These are phyloP conservation scores for Wickerhamomyces alni DNA, from an alignment of 805 yeast genomes.

Conservation along the genomic window DNA sequence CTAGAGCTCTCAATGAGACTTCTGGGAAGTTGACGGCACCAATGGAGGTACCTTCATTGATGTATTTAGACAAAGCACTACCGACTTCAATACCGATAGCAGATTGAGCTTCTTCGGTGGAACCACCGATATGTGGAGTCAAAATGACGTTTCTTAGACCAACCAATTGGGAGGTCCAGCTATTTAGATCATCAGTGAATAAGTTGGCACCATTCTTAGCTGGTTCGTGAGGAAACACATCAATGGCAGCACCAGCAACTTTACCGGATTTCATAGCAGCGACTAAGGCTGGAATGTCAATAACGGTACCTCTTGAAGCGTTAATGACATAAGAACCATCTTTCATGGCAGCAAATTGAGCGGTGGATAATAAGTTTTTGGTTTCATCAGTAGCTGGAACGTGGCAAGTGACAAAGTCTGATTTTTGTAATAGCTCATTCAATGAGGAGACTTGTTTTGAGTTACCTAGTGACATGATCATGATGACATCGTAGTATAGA, in stretches of 20 bases:
- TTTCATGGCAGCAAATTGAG: conserved; percentile 94
- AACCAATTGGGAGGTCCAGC: conserved; percentile 74
- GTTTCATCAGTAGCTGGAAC: conserved; percentile 96
- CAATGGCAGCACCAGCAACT: conserved; percentile 92
- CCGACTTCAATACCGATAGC: conserved; percentile 95
- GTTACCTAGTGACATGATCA: conserved; percentile 96
- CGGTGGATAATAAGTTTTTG: conserved; percentile 78
- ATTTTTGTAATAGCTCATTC: conserved; percentile 68
- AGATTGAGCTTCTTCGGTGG: conserved; percentile 95
- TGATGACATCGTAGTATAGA: conserved; percentile 81
- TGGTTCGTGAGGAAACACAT: conserved; percentile 93
- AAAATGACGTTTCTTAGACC: conserved; percentile 78
- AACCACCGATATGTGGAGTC: conserved; percentile 96
- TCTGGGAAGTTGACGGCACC: conserved; percentile 99
- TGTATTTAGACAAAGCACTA: conserved; percentile 73
- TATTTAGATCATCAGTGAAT: conserved; percentile 64
- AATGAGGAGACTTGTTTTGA: conserved; percentile 87
- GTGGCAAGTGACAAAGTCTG: conserved; percentile 90
- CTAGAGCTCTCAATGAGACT: conserved; percentile 78
- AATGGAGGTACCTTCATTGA: conserved; percentile 86
- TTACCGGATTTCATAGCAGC: conserved; percentile 88
- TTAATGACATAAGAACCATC: conserved; percentile 91
- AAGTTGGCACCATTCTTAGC: conserved; percentile 82
- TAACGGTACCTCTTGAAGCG: conserved; percentile 96
- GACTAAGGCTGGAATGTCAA: conserved; percentile 90